These are phyloP conservation scores for Sparassis latifolia DNA, from an alignment of 1,284 basidiomycete species.

Conservation along the genomic window DNA sequence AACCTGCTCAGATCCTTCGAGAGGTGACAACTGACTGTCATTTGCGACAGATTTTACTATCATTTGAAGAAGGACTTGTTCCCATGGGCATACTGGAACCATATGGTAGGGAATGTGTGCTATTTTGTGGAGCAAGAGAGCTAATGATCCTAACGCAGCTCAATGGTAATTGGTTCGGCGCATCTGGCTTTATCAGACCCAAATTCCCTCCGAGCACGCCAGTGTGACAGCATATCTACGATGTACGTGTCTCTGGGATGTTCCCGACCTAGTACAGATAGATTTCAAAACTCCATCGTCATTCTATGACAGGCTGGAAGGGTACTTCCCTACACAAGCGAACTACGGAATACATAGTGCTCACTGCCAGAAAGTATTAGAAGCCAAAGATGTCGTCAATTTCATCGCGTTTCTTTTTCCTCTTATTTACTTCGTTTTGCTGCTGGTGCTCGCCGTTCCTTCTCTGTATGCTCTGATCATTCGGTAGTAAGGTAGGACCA, in stretches of 20 bases:
- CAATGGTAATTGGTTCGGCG: conserved; percentile 65
- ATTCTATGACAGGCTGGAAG: too few relatives aligned
- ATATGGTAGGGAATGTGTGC: conserved; percentile 47
- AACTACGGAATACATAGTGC: too few relatives aligned
- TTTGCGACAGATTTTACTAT: conserved; percentile 63
- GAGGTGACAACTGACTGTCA: background rate
- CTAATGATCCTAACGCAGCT: conserved; percentile 32
- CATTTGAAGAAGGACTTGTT: conserved; percentile 92
- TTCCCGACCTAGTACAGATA: too few relatives aligned
- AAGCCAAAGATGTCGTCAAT: conserved; percentile 66
- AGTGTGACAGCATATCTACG: too few relatives aligned
- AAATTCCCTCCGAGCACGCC: conserved; percentile 20
- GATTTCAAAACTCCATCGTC: too few relatives aligned
- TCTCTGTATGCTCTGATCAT: too few relatives aligned
- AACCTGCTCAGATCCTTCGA: background rate
- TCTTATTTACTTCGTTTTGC: conserved; percentile 27
- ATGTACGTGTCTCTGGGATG: too few relatives aligned
- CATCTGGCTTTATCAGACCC: conserved; percentile 45
- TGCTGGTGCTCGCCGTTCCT: background rate
- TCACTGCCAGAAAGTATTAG: conserved; percentile 12
- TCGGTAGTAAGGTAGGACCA: too few relatives aligned
- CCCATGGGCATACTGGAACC: conserved; percentile 84
- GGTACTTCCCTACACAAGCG: too few relatives aligned
- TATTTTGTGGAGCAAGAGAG: background rate
- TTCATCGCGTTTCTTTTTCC: conserved; percentile 41